Evolutionary conservation across 2,329 filamentous ascomycete genomes (phyloP), one percentile per base, ranked within the genome.

Genomic region (Keithomyces neogunnii): DNA sequence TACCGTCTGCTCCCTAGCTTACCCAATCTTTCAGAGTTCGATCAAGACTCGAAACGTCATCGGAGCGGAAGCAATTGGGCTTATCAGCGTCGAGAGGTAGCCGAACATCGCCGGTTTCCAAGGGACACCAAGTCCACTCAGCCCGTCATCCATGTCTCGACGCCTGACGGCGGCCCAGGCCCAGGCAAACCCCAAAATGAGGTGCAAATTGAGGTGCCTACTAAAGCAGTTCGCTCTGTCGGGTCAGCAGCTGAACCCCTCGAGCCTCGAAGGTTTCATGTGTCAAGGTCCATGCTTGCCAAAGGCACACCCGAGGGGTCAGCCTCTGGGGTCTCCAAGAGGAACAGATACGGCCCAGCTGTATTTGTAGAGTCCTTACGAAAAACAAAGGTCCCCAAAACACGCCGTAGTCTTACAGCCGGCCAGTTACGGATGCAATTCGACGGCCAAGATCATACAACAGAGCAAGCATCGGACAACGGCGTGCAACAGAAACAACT

Each of bases 321-420:
- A 9, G 55, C 58, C 40, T 52, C 64, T 5, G 47, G 28, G 2
- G 51, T 68, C 4, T 67, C 68, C 13, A 78, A 76, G 62, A 69
- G 69, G 50, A 57, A 56, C 4, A 68, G 72, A 11, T 64, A 69
- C 35, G 65, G 66, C 3, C 67, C 74, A n/a, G 71, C 78, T 6
- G 66, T 82, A 2, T 83, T 83, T 53, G 71, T 82, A 3, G 80
- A 83, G 62, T 73, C 76, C 9, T 73, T 69, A 45, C 69, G 70
- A 47, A 72, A 61, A 56, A 73, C 61, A 60, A 67, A 61, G 28
- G 51, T 53, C 10, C 54, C 63, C 45, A 56, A 47, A 35, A 39
- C 51, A 11, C 58, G 56, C 5, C 50, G 51, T 30, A 57, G 48
- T 38, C 52, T 64, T 31, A 56, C 59, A 13, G 55, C 56, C 3